phyloP scores from a whole-genome alignment of 1,284 basidiomycete genomes.

The Ganoderma multipileum region DNA sequence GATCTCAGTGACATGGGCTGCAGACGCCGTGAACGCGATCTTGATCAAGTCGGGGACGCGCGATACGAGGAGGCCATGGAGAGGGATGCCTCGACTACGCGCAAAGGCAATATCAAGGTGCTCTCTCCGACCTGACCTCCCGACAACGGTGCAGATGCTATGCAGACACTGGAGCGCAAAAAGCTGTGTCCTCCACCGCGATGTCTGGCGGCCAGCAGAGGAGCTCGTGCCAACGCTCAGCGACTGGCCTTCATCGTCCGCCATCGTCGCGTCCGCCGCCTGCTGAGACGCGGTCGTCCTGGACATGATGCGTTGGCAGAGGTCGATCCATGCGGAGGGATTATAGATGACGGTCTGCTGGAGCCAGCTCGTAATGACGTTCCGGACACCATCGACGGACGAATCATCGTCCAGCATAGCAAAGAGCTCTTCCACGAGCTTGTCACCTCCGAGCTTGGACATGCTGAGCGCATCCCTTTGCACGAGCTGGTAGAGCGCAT shows the following conservation, averaged over 20 bases:
- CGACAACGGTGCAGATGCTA: slow-evolving; percentile 84
- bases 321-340: slow-evolving; percentile 97
- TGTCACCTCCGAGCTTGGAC: slow-evolving; percentile 93
- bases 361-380: slow-evolving; percentile 96
- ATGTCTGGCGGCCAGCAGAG: slow-evolving; percentile 59
- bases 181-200: slow-evolving; percentile 95
- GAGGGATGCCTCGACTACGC: slow-evolving; percentile 41
- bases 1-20: slow-evolving; percentile 95
- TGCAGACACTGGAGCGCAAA: slow-evolving; percentile 96
- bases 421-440: slow-evolving; percentile 94
- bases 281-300: slow-evolving; percentile 84
- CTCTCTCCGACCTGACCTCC: slow-evolving; percentile 76
- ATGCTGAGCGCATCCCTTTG: slow-evolving; percentile 94
- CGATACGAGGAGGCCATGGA: slow-evolving; percentile 69
- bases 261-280: slow-evolving; percentile 64
- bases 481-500: slow-evolving; percentile 95
- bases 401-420: slow-evolving; percentile 94
- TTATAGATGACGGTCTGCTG: slow-evolving; percentile 93
- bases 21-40: slow-evolving; percentile 98
- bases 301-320: slow-evolving; percentile 97
- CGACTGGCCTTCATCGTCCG: slow-evolving; percentile 93
- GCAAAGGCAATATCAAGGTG: slow-evolving; percentile 82
- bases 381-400: slow-evolving; percentile 91
- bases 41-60: slow-evolving; percentile 94
- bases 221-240: slow-evolving; percentile 66